Evolutionary conservation across 73 alveolate species (phyloP), one percentile per base, ranked within the genome.

Genomic region (Tetrahymena borealis): DNA sequence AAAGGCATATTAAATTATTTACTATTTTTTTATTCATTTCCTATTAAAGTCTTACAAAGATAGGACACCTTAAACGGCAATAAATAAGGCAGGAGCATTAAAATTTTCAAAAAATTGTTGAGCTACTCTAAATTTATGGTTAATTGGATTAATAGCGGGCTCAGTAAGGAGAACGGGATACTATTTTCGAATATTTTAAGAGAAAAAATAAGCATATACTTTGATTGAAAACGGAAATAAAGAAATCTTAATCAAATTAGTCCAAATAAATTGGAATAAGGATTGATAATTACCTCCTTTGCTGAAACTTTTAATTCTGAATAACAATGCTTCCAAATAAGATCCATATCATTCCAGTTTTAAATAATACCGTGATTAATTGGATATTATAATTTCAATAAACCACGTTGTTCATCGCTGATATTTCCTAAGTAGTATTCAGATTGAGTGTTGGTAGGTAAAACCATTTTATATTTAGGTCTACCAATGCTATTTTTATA

Each of bases 151-250:
- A 78, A 92, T 94, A 5, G 98, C 96, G 1, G 99, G 98, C 90
- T 98, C 99, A 1, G 99, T 96, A 31, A 98, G 93, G 90, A 97
- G 96, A 38, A 97, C 97, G 37, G 99, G 99, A 91, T 96, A 98
- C 95, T 93, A 38, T n/a, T 79, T 33, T n/a, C 32, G 11, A 7
- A 28, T 38, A 1, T 12, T 79, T 79, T 36, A 36, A 39, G 31
- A 78, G 38, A 2, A 24, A 15, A 77, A 5, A 3, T 32, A 79
- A 28, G 1, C 78, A 24, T 91, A 13, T 33, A 91, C 39, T 91
- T 11, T 40, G 18, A 60, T 35, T 24, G 85, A 60, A 60, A 60
- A 60, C 85, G 38, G 85, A 60, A 10, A 42, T 6, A 60, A 15
- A 10, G 28, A 24, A 39, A 39, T 39, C 43, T n/a, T 60, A 60